phyloP scores from a whole-genome alignment of 2,329 filamentous ascomycete genomes.

The Aspergillus novofumigatus region DNA sequence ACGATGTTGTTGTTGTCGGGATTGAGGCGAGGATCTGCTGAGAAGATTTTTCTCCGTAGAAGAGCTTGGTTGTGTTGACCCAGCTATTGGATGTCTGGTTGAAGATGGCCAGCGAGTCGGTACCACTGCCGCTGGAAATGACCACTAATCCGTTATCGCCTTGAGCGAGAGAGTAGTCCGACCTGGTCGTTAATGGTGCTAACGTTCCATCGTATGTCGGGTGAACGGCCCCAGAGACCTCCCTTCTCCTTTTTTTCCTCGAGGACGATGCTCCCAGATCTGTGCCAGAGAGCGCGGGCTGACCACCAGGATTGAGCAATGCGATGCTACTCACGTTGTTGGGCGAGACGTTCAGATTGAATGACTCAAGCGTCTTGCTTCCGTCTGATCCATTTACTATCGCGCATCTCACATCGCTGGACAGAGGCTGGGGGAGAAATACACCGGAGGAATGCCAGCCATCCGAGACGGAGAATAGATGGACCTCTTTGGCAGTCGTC shows the following conservation, averaged over 20 bases:
- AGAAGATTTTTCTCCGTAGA: constrained; percentile 47
- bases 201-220: constrained; percentile 72
- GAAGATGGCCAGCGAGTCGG: constrained; percentile 71
- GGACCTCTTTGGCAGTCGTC: constrained; percentile 62
- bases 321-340: constrained; percentile 70
- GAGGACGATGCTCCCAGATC: constrained; percentile 41
- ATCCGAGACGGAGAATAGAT: constrained; percentile 60
- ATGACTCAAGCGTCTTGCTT: constrained; percentile 74
- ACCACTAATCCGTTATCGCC: constrained; percentile 64
- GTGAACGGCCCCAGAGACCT: constrained; percentile 61
- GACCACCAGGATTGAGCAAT: constrained; percentile 59
- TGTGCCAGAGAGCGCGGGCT: constrained; percentile 45
- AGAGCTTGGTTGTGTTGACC: constrained; percentile 65
- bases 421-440: constrained; percentile 57
- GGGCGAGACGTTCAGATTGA: constrained; percentile 69
- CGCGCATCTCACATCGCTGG: constrained; percentile 58
- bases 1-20: constrained; percentile 26
- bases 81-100: constrained; percentile 71
- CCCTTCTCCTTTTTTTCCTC: constrained; percentile 43
- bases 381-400: constrained; percentile 69
- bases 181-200: constrained; percentile 62
- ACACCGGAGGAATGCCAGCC: constrained; percentile 67
- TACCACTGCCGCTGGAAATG: constrained; percentile 68
- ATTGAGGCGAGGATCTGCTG: constrained; percentile 32
- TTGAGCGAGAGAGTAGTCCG: constrained; percentile 69